Evolutionary conservation across 495 filamentous ascomycete genomes (phyloP), one percentile per base, ranked within the genome.

Genomic region (Hyaloscypha bicolor): DNA sequence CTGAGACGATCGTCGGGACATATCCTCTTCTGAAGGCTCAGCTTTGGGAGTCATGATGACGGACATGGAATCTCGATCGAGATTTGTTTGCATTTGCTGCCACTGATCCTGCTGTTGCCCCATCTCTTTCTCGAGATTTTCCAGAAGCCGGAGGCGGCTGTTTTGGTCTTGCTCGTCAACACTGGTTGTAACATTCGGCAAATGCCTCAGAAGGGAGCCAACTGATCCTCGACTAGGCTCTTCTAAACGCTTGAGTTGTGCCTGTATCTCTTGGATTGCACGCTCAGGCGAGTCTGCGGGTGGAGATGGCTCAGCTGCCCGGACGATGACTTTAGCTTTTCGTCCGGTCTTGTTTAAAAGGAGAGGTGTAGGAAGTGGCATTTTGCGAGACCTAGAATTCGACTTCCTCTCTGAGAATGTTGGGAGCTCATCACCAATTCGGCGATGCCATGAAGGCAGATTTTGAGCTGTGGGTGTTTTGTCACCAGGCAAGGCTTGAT

Each of bases 51-150:
- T 81, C 61, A 75, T 73, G 19, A 81, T 69, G 63, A 75, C 81
- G 4, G 81, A 83, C 65, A 82, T 72, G 1, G 84, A 86, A 67
- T 84, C 79, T 51, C 79, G 78, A 48, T 74, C 67, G 37, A 83
- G 67, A 39, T 82, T 79, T n/a, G 76, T 75, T 63, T 81, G 80
- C 64, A 83, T 76, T 58, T 79, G 76, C 65, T 80, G 76, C 84
- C 83, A 86, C 60, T 82, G 78, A 32, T 79, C 76, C 61, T 82
- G 80, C 69, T 85, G 77, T 42, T 77, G 68, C 1, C 81, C 82
- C 79, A 85, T 84, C 70, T 86, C 84, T 61, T 76, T 77, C 63
- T 86, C 84, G 0, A 86, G 70, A 62, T 83, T 80, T 66, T 82
- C 79, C 6, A 86, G 74, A 0, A 86, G 73, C 12, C 74, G 78